Percentiles rank a stretch among this genome's conserved stretches.
phyloP scores from a whole-genome alignment of 805 yeast genomes.

The Saccharomycopsis sp. region DNA sequence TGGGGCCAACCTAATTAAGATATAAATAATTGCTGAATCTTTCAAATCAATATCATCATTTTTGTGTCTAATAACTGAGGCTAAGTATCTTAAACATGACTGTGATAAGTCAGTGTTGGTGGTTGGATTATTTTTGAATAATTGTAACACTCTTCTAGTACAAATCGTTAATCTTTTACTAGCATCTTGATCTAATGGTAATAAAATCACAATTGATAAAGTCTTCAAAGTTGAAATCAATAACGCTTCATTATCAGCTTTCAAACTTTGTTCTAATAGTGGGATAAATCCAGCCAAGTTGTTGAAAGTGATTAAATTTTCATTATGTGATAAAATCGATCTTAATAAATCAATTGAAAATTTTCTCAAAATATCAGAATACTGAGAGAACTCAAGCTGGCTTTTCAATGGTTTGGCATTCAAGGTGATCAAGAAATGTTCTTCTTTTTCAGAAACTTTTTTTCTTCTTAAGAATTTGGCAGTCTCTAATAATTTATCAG shows the following conservation, averaged over 20 bases:
- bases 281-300: conserved; percentile 71
- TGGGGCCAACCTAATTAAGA: conserved; percentile 64
- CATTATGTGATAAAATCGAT: conserved; percentile 57
- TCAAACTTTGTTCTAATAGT: conserved; percentile 46
- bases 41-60: conserved; percentile 49
- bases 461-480: conserved; percentile 18
- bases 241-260: conserved; percentile 69
- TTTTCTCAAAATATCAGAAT: conserved; percentile 53
- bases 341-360: conserved; percentile 67
- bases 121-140: conserved; percentile 66
- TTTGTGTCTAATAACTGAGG: conserved; percentile 62
- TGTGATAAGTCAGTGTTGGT: conserved; percentile 77
- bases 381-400: conserved; percentile 45
- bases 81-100: conserved; percentile 60
- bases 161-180: conserved; percentile 42
- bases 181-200: conserved; percentile 46
- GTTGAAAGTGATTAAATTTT: conserved; percentile 43
- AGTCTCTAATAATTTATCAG: conserved; percentile 26
- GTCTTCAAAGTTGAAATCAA: conserved; percentile 56
- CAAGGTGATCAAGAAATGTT: conserved; percentile 67
- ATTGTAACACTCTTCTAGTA: conserved; percentile 47
- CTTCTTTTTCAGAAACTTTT: conserved; percentile 34
- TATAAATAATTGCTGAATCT: conserved; percentile 60
- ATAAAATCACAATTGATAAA: conserved; percentile 44
- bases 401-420: conserved; percentile 47